These are phyloP conservation scores for Zygosaccharomyces siamensis DNA, from an alignment of 805 yeast genomes.

Conservation along the genomic window DNA sequence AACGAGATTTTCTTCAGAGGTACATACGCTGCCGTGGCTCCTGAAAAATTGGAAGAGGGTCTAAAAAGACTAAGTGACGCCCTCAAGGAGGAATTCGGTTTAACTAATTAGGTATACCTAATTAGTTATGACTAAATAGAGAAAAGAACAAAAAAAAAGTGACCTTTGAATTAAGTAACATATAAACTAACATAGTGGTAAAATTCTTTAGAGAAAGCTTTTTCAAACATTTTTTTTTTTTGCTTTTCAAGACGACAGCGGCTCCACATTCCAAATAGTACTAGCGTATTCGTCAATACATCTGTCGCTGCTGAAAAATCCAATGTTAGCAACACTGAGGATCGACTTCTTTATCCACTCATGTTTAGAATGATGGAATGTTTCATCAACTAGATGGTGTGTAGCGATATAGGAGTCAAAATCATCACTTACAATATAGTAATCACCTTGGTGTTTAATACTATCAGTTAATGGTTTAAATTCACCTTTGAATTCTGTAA, in stretches of 20 bases:
- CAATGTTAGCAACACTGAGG: constrained; percentile 82
- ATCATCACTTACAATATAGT: constrained; percentile 83
- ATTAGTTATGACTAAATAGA: too few relatives aligned
- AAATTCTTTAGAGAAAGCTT: background rate
- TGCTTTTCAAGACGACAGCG: constrained; percentile 34
- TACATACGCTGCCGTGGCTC: constrained; percentile 80
- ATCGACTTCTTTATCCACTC: constrained; percentile 77
- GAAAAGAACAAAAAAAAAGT: too few relatives aligned
- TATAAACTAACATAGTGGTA: too few relatives aligned
- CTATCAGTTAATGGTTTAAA: constrained; percentile 65
- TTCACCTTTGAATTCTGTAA: constrained; percentile 60
- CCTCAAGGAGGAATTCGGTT: constrained; percentile 47
- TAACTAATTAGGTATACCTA: constrained; percentile 4
- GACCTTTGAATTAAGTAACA: too few relatives aligned
- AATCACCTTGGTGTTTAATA: constrained; percentile 70
- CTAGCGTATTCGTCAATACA: constrained; percentile 91
- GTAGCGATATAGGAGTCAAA: constrained; percentile 83
- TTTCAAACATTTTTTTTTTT: background rate
- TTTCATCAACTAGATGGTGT: constrained; percentile 69
- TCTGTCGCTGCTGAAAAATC: constrained; percentile 87
- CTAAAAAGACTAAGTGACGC: constrained; percentile 66
- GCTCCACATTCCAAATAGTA: constrained; percentile 88
- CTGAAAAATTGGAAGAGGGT: constrained; percentile 57
- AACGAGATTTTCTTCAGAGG: constrained; percentile 72
- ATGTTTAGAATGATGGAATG: constrained; percentile 55